Evolutionary conservation across 768 basidiomycete species (phyloP).

Genomic region (Mycena polygramma): DNA sequence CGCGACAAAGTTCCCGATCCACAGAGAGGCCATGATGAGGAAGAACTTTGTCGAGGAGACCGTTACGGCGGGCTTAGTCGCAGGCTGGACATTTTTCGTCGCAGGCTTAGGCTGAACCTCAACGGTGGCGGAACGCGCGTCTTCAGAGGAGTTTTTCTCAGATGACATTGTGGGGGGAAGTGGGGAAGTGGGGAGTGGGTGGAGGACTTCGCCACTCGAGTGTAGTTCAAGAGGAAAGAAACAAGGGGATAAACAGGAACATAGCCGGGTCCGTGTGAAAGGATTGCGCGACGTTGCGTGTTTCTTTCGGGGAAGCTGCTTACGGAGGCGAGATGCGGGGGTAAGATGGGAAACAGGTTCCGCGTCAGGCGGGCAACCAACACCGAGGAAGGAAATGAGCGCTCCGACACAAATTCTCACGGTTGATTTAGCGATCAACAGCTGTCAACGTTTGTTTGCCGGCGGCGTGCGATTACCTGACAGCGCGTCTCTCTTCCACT

Average conservation of each 20-base stretch:
- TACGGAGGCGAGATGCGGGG: no score
- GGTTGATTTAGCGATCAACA: no score
- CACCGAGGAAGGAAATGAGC: no score
- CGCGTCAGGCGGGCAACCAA: no score
- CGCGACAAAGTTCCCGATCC: not conserved
- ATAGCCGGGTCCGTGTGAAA: no score
- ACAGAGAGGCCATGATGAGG: constrained; percentile 4
- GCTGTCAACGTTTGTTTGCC: no score
- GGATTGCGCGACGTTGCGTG: no score
- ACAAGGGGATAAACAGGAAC: not conserved
- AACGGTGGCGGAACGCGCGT: not conserved
- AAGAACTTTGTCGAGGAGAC: constrained; percentile 2
- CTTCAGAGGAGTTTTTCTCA: not conserved
- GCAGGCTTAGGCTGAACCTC: not conserved
- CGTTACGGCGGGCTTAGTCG: not conserved
- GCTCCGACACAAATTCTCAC: no score
- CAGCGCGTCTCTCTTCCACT: no score
- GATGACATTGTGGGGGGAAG: not conserved
- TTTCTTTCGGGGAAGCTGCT: no score
- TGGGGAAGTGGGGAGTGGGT: not conserved
- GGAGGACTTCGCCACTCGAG: not conserved
- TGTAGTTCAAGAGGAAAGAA: not conserved
- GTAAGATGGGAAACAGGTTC: no score
- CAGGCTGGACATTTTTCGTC: not conserved
- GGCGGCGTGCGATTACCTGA: no score